Base-by-base conservation (phyloP, 768 basidiomycete species). In the Leucogyrophana mollusca region DNA sequence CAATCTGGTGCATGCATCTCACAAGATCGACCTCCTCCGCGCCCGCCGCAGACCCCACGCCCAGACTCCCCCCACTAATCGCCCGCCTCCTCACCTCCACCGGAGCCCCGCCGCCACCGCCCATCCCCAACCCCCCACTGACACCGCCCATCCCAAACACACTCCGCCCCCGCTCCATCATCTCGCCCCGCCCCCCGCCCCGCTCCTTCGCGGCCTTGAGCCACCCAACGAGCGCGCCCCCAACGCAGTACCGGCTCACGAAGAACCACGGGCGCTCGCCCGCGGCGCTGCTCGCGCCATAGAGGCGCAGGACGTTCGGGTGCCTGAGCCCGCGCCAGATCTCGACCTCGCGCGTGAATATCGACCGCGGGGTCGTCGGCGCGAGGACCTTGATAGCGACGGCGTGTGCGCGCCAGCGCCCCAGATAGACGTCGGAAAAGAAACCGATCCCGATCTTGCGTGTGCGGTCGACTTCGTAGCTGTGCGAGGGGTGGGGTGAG, bases 351-450 rank as follows among this genome's bases (percentile, higher is more conserved):
- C 77, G 77, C 17, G 83, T 62, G 67, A 93, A 94, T 4, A 89
- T 69, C 24, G 76, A 66, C 34, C 74, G 71, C 2, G 83, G 80
- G 1, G 84, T 82, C 30, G 73, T 73, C 40, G 78, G 74, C 2
- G 81, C 76, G 11, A 90, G 69, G 3, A 87, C 78, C 64, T 91
- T 90, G 71, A 90, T 75, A 3, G 86, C 83, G 6, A 90, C 88
- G 0, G 72, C 70, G 17, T 73, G 72, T 3, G 73, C 76, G 27
- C 79, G 73, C 89, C 90, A 94, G 9, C 66, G 74, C 0, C 89
- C 90, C n/a, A 73, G 72, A 64, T 85, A 90, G 6, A 92, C 87
- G 45, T 85, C 79, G 10, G 85, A 85, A 67, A 90, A 88, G 65
- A 79, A 83, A 0, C 90, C 89, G 16, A 80, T 56, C 4, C 88